These are phyloP conservation scores for Rutstroemia sp. DNA, from an alignment of 2,329 filamentous ascomycete genomes.

Conservation along the genomic window DNA sequence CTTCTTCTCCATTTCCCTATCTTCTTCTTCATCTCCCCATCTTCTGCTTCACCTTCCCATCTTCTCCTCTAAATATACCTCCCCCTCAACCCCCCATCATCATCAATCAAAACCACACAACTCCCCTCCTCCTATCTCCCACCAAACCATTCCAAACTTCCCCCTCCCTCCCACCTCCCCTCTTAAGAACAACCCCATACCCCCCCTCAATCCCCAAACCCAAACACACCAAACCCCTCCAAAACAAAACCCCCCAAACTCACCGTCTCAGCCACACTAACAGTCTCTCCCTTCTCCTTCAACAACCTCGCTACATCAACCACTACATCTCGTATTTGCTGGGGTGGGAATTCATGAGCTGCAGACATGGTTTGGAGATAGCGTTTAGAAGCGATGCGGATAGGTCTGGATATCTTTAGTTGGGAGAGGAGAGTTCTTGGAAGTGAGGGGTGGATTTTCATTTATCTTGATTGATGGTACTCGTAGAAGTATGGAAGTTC, in stretches of 20 bases:
- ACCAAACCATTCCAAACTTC: too few species aligned
- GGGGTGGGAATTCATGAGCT: slow-evolving; percentile 21
- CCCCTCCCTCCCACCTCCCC: too few species aligned
- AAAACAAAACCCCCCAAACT: slow-evolving; percentile 4
- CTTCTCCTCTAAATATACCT: too few species aligned
- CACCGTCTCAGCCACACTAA: slow-evolving; percentile 56
- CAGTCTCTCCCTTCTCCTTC: slow-evolving; percentile 46
- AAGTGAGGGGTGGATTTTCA: background rate
- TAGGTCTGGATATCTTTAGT: background rate
- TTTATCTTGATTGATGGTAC: background rate
- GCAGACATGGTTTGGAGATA: background rate
- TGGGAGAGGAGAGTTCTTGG: background rate
- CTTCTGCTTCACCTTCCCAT: background rate
- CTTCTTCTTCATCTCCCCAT: background rate
- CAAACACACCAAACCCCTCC: too few species aligned
- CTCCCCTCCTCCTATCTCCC: too few species aligned
- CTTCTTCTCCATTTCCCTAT: background rate
- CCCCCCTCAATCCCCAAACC: too few species aligned
- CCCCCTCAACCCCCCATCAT: background rate
- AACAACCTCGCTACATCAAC: slow-evolving; percentile 45
- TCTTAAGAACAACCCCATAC: too few species aligned
- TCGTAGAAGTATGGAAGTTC: background rate
- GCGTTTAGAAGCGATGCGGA: background rate
- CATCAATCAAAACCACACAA: too few species aligned
- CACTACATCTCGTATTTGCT: slow-evolving; percentile 23